Base-by-base conservation (phyloP, 2,329 filamentous ascomycete species). In the Microcera coccophila region DNA sequence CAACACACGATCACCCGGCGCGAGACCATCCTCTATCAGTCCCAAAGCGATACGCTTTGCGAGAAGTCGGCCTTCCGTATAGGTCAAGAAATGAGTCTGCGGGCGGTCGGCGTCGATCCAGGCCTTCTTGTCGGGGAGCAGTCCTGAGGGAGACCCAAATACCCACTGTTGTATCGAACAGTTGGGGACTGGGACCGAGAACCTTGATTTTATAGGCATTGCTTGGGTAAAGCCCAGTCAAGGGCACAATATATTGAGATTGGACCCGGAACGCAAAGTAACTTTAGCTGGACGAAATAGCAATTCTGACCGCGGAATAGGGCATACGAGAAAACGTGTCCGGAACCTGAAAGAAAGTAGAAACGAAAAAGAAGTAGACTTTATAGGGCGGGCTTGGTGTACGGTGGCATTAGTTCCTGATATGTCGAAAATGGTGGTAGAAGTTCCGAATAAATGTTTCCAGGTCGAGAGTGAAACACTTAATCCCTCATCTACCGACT, bases 41-140 rank as follows among this genome's bases (percentile, higher is more conserved):
- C 87, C 87, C 2, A 80, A 71, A 1, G 85, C 87, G 24, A 93
- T 67, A 12, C 86, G 81, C 62, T 90, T 84, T 24, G 81, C 76
- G 71, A 85, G 84, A 50, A 84, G 71, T 17, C 87, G 82, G 62
- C 84, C 87, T 46, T 77, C 73, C 49, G 74, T 61, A 29, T 78
- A 69, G 4, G 82, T 85, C 29, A 93, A 69, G 52, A 74, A 81
- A 54, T 85, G 80, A 8, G 77, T 82, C 5, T 86, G 76, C 2
- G 87, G 84, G 2, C 75, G 70, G 26, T 79, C 74, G 8, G 85
- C 78, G 54, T 90, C 85, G 39, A 87, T 70, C 54, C 82, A 79
- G 26, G 69, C 65, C 40, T 68, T 65, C 35, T 60, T 64, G 37
- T 75, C 65, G 2, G 67, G 54, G 5, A 80, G 62, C 5, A 66